phyloP scores from a whole-genome alignment of 208 protist genomes.

The Trypanosomatidae sp. region DNA sequence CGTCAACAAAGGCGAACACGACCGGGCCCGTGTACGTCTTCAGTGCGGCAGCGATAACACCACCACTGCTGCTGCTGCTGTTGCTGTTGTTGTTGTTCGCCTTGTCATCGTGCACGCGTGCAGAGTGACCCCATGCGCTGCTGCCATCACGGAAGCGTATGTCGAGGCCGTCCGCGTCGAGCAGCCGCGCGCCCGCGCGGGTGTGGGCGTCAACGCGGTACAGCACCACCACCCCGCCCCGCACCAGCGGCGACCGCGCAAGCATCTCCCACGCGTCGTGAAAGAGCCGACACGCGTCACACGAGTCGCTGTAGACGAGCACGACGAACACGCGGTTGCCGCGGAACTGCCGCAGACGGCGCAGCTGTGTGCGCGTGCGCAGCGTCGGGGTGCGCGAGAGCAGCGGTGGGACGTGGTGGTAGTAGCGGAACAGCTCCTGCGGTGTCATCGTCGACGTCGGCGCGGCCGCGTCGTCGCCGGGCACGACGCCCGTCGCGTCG shows the following conservation, averaged over 20 bases:
- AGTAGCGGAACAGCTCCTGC: constrained; percentile 57
- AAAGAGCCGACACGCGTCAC: constrained; percentile 42
- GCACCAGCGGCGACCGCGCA: constrained; percentile 34
- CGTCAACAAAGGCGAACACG: constrained; percentile 58
- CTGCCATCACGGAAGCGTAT: no score
- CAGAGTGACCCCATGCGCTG: no score
- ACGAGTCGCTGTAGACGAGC: constrained; percentile 63
- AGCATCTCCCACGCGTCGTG: constrained; percentile 53
- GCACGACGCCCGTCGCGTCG: constrained; percentile 52
- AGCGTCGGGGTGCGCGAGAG: constrained; percentile 58
- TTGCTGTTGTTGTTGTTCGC: no score
- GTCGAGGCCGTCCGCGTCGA: constrained; percentile 32
- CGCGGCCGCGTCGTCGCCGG: constrained; percentile 37
- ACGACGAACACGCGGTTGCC: constrained; percentile 54
- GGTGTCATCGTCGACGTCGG: constrained; percentile 15
- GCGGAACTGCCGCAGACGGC: constrained; percentile 42
- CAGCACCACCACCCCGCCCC: constrained; percentile 47
- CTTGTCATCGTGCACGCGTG: no score
- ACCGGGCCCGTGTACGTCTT: constrained; percentile 5
- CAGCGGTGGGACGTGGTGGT: constrained; percentile 57
- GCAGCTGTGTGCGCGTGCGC: constrained; percentile 15
- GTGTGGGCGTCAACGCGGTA: constrained; percentile 68
- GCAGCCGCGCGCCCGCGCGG: constrained; percentile 17
- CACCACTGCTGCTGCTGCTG: no score
- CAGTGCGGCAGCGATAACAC: constrained; percentile 9